Base-by-base conservation (phyloP, 1,284 basidiomycete species). In the Entoloma clypeatum region DNA sequence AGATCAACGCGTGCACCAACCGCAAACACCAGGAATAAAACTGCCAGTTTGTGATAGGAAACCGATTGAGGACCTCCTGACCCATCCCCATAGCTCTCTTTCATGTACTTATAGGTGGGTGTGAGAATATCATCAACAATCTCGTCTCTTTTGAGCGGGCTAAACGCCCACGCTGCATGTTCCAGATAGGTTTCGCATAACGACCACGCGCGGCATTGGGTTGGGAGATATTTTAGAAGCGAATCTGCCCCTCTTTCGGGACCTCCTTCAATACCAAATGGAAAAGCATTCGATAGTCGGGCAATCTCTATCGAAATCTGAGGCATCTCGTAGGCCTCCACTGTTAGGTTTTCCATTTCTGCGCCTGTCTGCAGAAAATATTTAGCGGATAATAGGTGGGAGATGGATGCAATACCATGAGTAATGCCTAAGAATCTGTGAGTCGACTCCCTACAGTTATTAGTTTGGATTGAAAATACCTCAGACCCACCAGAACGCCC, bases 101-200 rank as follows among this genome's bases (percentile, higher is more conserved):
- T 75, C 9, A 71, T 52, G 21, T 64, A 61, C 46, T 74, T 75
- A 57, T 84, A 84, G 9, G 79, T 67, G 0, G 80, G 79, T 0
- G 67, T 65, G 35, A 84, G 58, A 24, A 77, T 69, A 17, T 83
- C 80, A 46, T 84, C 69, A 27, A 84, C 73, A 27, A 84, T 68
- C 49, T 84, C 81, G 44, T 82, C 81, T 9, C 81, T 72, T 42
- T 64, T 69, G 48, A 85, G 66, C 1, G 81, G 79, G 19, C 72
- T 68, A 52, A 77, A 79, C 39, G 70, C 62, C 75, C 77, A 83
- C 9, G 79, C 61, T 11, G 72, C 72, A 33, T 84, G 77, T 48
- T 81, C 79, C 51, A 79, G 55, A 49, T 81, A 84, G 3, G 79
- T 78, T 59, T 84, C 81, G 50, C 77, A 83, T 3, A 84, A 64